Evolutionary conservation across 2,329 filamentous ascomycete genomes (phyloP).

Genomic region (Aspergillus sergii): DNA sequence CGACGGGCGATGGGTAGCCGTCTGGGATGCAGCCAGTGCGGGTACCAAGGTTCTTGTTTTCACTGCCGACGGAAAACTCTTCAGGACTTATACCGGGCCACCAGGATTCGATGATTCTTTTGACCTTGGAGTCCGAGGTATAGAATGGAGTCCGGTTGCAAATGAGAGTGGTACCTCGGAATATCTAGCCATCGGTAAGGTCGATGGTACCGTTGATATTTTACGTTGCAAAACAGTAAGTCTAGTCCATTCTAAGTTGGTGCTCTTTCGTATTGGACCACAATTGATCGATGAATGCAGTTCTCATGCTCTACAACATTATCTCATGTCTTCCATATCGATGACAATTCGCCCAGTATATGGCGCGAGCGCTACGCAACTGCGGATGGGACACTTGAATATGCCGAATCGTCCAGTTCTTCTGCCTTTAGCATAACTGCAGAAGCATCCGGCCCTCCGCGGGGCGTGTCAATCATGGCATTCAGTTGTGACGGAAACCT

Average conservation of each 20-base stretch:
- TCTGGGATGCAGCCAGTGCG: constrained; percentile 58
- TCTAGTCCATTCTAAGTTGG: background rate
- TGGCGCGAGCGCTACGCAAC: constrained; percentile 37
- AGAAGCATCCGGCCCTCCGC: constrained; percentile 31
- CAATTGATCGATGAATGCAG: constrained; percentile 21
- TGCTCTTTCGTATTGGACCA: background rate
- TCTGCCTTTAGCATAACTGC: constrained; percentile 36
- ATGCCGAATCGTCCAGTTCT: constrained; percentile 41
- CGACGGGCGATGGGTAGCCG: constrained; percentile 61
- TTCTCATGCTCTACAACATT: constrained; percentile 38
- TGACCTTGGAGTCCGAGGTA: constrained; percentile 54
- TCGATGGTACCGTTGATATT: constrained; percentile 54
- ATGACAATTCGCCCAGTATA: constrained; percentile 34
- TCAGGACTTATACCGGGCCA: constrained; percentile 53
- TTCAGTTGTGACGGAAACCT: constrained; percentile 42
- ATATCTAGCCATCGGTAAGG: constrained; percentile 53
- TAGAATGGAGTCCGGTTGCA: constrained; percentile 55
- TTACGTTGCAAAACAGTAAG: constrained; percentile 47
- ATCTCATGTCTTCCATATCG: constrained; percentile 36
- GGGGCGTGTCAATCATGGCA: constrained; percentile 42
- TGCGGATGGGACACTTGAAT: constrained; percentile 35
- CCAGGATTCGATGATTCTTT: constrained; percentile 38
- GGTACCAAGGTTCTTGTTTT: constrained; percentile 57
- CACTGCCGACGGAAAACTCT: constrained; percentile 62
- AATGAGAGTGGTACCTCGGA: constrained; percentile 31